phyloP scores from a whole-genome alignment of 2,329 filamentous ascomycete species.

The Sporothrix protearum region DNA sequence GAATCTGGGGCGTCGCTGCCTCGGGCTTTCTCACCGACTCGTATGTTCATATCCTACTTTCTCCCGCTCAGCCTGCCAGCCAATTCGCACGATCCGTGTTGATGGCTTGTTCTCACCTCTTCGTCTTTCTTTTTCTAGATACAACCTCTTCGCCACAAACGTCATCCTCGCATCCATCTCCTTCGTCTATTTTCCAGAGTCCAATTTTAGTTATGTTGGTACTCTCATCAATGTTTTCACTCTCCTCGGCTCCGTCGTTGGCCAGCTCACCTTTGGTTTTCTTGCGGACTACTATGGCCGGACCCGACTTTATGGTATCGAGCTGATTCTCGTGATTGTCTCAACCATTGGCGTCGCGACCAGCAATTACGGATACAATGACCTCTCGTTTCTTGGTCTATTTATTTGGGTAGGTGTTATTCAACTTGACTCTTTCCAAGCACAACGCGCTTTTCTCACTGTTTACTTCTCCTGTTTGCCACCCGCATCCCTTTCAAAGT shows the following conservation, averaged over 20 bases:
- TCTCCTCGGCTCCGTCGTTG: conserved; percentile 50
- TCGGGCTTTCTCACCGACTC: conserved; percentile 54
- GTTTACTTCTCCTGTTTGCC: neutral
- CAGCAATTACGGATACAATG: conserved; percentile 47
- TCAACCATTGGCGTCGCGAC: conserved; percentile 57
- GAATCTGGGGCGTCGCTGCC: conserved; percentile 54
- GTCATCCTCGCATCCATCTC: conserved; percentile 52
- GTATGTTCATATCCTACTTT: conserved; percentile 36
- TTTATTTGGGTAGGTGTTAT: conserved; percentile 44
- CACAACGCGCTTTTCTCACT: neutral
- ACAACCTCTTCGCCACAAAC: conserved; percentile 54
- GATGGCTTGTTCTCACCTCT: conserved; percentile 1
- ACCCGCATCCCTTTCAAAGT: neutral
- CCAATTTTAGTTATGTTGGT: conserved; percentile 43
- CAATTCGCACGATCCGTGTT: neutral
- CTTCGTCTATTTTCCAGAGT: conserved; percentile 51
- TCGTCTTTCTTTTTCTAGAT: conserved; percentile 35
- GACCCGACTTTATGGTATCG: conserved; percentile 54
- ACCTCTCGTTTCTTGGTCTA: conserved; percentile 49
- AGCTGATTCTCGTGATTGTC: conserved; percentile 53
- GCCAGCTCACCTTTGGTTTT: conserved; percentile 52
- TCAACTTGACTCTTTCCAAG: neutral
- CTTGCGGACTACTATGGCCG: conserved; percentile 54
- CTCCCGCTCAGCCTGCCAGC: too few species aligned
- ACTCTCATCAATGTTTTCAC: conserved; percentile 53